Evolutionary conservation across 805 yeast genomes (phyloP).

Genomic region (Jamesozyma spencerorum): DNA sequence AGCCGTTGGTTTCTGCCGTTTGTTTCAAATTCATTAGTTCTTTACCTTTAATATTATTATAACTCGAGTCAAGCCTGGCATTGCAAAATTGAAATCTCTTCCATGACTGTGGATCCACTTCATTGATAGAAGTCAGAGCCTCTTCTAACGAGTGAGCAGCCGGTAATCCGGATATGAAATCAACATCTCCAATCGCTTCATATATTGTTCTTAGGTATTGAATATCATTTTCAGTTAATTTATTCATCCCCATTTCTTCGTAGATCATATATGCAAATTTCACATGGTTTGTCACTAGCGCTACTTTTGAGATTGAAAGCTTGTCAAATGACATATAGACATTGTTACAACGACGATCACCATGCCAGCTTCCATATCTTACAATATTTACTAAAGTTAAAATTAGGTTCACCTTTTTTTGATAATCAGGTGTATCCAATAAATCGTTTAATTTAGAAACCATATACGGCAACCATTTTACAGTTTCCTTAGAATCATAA

Average conservation of each 20-base stretch:
- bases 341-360: slow-evolving; percentile 9
- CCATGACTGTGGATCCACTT: slow-evolving; percentile 28
- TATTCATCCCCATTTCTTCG: slow-evolving; percentile 26
- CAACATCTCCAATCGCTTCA: slow-evolving; percentile 48
- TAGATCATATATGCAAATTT: slow-evolving; percentile 30
- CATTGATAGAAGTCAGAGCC: slow-evolving; percentile 37
- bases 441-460: slow-evolving; percentile 1
- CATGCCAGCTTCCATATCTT: slow-evolving; percentile 17
- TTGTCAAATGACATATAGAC: slow-evolving; percentile 18
- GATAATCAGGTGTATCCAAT: slow-evolving; percentile 2
- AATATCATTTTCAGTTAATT: slow-evolving; percentile 6
- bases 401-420: slow-evolving; percentile 10
- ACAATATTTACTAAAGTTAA: slow-evolving; percentile 23
- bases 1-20: slow-evolving; percentile 43
- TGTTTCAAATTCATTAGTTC: slow-evolving; percentile 19
- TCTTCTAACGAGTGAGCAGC: slow-evolving; percentile 43
- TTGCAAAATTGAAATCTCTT: slow-evolving; percentile 45
- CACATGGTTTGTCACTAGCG: slow-evolving; percentile 12
- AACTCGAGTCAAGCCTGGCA: slow-evolving; percentile 45
- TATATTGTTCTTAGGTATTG: slow-evolving; percentile 33
- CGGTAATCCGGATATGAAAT: slow-evolving; percentile 58
- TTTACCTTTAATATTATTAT: slow-evolving; percentile 2
- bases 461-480: slow-evolving; percentile 7
- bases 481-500: slow-evolving; percentile 8
- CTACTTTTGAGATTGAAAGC: slow-evolving; percentile 6